A percentile compares a stretch with the other conserved stretches of the same genome.
Evolutionary conservation across 2,329 filamentous ascomycete genomes (phyloP).

Genomic region (Atkinsonella texensis): DNA sequence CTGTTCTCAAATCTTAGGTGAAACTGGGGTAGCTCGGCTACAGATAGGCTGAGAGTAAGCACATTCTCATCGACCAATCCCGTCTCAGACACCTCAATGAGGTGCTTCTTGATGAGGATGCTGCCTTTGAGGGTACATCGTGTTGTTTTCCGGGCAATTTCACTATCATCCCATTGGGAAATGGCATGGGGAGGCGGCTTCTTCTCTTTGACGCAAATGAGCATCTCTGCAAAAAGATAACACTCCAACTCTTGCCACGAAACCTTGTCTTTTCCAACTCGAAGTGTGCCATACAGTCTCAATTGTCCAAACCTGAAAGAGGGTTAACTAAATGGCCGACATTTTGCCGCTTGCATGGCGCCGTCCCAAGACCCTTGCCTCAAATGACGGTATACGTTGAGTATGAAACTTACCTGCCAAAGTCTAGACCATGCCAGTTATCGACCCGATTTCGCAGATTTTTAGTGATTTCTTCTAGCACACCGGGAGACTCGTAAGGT

Average conservation of each 20-base stretch:
- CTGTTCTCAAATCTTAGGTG: conserved; percentile 81
- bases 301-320: conserved; percentile 73
- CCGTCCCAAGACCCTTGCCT: too few relatives aligned
- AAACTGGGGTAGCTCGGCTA: conserved; percentile 85
- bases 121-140: conserved; percentile 91
- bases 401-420: conserved; percentile 47
- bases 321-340: conserved; percentile 6
- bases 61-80: conserved; percentile 64
- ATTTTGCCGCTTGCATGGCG: background rate
- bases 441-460: conserved; percentile 79
- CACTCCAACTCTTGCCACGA: conserved; percentile 98
- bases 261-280: conserved; percentile 89
- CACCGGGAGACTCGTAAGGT: conserved; percentile 64
- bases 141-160: conserved; percentile 48
- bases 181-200: conserved; percentile 42
- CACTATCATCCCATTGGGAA: conserved; percentile 55
- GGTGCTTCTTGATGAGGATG: conserved; percentile 94
- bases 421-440: conserved; percentile 96
- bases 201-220: conserved; percentile 98
- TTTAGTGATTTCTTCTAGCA: conserved; percentile 75
- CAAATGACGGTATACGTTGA: background rate
- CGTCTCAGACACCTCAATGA: conserved; percentile 74
- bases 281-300: conserved; percentile 75
- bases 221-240: conserved; percentile 95
- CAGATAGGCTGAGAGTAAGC: conserved; percentile 80